Evolutionary conservation across 2,329 filamentous ascomycete genomes (phyloP), one percentile per base, ranked within the genome.

Genomic region (Didymella exigua): DNA sequence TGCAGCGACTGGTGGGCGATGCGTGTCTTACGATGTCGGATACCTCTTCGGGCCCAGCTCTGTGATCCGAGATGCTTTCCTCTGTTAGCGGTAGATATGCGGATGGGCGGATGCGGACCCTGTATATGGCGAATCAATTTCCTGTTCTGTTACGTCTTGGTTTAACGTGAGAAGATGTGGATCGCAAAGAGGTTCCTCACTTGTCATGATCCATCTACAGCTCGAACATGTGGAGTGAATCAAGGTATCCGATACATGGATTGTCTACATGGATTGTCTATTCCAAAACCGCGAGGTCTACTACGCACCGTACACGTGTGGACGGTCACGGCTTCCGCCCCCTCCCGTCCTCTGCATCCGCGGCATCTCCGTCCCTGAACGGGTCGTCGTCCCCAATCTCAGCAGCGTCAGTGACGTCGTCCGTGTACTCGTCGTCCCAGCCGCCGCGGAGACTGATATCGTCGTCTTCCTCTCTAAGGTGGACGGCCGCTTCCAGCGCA

Each of bases 361-460:
- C 74, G 1, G 47, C 60, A 62, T 80, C 78, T 0, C 77, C 78
- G 29, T 73, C 71, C 41, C 71, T 74, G 54, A 81, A 81, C 1
- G 78, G 75, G 65, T 79, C 77, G 31, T 79, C 77, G 31, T 76
- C 68, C 14, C 75, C 73, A 26, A 74, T 68, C 24, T 74, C 71
- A 5, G 69, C 58, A 1, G 75, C 77, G 47, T 78, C 77, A 81
- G 27, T 81, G 79, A 50, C 68, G 1, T 79, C 76, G 59, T 80
- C 78, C 41, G 72, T 67, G 60, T 78, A 79, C 46, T 71, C 71
- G 29, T 73, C 71, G 19, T 65, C 71, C 67, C 70, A 83, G 26
- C 82, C 80, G 49, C 83, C 80, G 55, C 80, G 77, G 45, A 82
- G 63, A 56, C 75, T 77, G 43, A 79, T 86, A 76, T 76, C 80